Conservation (phyloP, 176 grass and related monocot genomes). For the Avena eriantha region DNA sequence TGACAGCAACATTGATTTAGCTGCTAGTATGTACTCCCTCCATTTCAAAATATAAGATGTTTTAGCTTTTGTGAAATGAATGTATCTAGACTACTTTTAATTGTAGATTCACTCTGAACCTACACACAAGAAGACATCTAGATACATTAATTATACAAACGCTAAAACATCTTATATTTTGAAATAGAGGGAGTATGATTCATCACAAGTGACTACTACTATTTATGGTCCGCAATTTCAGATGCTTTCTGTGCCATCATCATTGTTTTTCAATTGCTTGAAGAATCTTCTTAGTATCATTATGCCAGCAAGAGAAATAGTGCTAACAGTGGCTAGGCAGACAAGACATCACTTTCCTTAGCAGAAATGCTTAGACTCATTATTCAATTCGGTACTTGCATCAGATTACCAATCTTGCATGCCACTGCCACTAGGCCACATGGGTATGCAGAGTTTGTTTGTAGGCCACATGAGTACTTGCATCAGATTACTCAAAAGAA, state of each 20-base stretch:
- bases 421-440: neutral
- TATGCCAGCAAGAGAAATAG: neutral
- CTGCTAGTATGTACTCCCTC: neutral
- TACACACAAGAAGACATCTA: too few species aligned
- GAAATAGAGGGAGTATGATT: neutral
- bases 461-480: neutral
- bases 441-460: neutral
- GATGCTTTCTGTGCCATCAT: neutral
- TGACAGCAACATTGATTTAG: neutral
- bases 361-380: neutral
- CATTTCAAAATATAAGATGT: too few species aligned
- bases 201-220: conserved; percentile 9
- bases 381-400: neutral
- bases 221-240: neutral
- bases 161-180: too few species aligned
- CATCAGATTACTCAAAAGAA: neutral
- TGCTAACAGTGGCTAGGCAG: neutral
- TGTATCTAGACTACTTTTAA: too few species aligned
- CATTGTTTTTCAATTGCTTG: neutral
- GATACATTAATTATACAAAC: too few species aligned
- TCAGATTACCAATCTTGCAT: neutral
- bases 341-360: neutral
- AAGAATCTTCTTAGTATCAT: neutral
- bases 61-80: too few species aligned
- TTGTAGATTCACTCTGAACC: too few species aligned